Evolutionary conservation across 768 basidiomycete species (phyloP).

Genomic region (Gymnopilus dilepis): DNA sequence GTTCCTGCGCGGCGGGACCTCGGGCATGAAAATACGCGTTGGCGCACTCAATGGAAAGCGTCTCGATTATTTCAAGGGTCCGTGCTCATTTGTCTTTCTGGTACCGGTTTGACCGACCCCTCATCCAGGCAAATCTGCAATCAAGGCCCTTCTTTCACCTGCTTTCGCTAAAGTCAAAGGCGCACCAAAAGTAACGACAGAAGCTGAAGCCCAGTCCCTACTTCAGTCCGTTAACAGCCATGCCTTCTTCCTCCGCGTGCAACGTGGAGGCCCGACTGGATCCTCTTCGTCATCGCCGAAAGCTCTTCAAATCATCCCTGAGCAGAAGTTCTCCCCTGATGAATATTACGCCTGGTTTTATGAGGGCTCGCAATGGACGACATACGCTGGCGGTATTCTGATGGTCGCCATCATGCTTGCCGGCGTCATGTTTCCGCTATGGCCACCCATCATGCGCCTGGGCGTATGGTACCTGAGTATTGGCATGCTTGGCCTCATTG

Average conservation of each 20-base stretch:
- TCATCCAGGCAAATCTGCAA: conserved; percentile 82
- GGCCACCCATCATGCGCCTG: conserved; percentile 91
- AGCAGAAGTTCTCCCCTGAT: conserved; percentile 77
- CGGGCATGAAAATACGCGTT: conserved; percentile 87
- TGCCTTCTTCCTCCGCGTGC: conserved; percentile 93
- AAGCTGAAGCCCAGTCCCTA: conserved; percentile 73
- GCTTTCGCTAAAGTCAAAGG: conserved; percentile 90
- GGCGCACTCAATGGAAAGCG: conserved; percentile 95
- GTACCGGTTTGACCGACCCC: conserved; percentile 4
- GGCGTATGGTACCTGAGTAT: conserved; percentile 97
- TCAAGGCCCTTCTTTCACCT: conserved; percentile 91
- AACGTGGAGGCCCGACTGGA: conserved; percentile 72
- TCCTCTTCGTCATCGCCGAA: conserved; percentile 79
- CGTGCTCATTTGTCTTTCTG: conserved; percentile 22
- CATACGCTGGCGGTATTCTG: conserved; percentile 85
- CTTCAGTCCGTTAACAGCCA: conserved; percentile 76
- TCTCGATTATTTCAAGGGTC: conserved; percentile 98
- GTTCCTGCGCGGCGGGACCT: conserved; percentile 84
- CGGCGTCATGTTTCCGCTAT: conserved; percentile 98
- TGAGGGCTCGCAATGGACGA: conserved; percentile 92
- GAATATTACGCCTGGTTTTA: conserved; percentile 98
- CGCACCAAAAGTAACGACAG: conserved; percentile 72
- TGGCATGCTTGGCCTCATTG: conserved; percentile 85
- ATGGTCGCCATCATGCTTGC: conserved; percentile 96
- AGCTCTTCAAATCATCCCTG: conserved; percentile 76